Evolutionary conservation across 2,329 filamentous ascomycete genomes (phyloP), one percentile per base, ranked within the genome.

Genomic region (Rutstroemia sydowiana): DNA sequence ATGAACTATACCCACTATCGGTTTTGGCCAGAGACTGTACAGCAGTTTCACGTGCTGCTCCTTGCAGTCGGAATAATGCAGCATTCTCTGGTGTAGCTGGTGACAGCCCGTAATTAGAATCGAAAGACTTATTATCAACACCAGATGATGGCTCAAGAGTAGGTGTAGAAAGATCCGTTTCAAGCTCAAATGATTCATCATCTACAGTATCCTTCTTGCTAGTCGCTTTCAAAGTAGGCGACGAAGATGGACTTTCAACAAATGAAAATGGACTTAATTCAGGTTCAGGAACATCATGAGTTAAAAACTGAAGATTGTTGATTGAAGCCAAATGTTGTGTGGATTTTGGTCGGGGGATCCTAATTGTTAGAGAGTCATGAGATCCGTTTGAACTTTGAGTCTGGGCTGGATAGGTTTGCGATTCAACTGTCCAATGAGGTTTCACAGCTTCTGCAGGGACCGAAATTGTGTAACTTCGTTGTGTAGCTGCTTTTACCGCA

Each of bases 1-100:
- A 81, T 7, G 79, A 83, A 59, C 78, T 78, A 59, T 83, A 84
- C 14, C 79, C 79, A 23, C 78, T 82, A 59, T 83, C 79, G 36
- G 77, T 73, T 55, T 81, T 81, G 30, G 74, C 72, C n/a, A 79
- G 66, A 5, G 73, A 65, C 50, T 71, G 74, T 11, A 54, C 48
- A 14, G 40, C 21, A 11, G 48, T 14, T 16, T 61, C 59, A 14
- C 43, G 21, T 5, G 56, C 45, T 5, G 56, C 45, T 11, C 53
- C 50, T 42, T 54, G 52, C 4, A 47, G 20, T 16, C 32, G 26
- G 20, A 20, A 26, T 10, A 50, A n/a, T 28, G 14, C 9, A 30
- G 45, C 7, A 21, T 45, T 16, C 34, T 52, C 16, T 37, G 45
- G 20, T 5, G 48, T 48, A 13, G 49, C 55, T 14, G 49, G 58